These are phyloP conservation scores for Mycena capillaripes DNA, from an alignment of 768 basidiomycete species.

Conservation along the genomic window DNA sequence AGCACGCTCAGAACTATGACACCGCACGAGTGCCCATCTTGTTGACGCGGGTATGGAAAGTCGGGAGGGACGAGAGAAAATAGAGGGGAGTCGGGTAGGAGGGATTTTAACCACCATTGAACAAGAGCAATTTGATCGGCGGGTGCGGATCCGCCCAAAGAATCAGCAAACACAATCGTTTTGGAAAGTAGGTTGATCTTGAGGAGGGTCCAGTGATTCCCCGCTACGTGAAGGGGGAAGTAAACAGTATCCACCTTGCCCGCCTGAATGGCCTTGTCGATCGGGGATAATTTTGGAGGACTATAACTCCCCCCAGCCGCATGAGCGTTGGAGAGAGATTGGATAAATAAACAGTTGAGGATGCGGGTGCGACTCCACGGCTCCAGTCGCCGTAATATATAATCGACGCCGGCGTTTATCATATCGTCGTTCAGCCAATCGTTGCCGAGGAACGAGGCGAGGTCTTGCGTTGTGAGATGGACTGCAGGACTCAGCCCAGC, in stretches of 20 bases:
- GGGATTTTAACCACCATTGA: constrained; percentile 1
- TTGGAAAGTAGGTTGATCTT: not conserved
- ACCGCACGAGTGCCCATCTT: constrained; percentile 3
- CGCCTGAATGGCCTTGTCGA: not conserved
- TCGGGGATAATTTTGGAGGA: not conserved
- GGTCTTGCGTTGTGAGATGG: constrained; percentile 8
- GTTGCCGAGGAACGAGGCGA: not conserved
- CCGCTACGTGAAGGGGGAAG: not conserved
- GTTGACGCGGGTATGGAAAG: not conserved
- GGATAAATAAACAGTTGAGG: constrained; percentile 8
- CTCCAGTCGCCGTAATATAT: not conserved
- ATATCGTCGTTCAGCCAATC: constrained; percentile 13
- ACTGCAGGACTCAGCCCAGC: not conserved
- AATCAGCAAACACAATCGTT: constrained; percentile 1
- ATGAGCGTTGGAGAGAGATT: not conserved
- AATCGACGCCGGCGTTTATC: constrained; percentile 15
- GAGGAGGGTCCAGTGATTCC: constrained; percentile 16
- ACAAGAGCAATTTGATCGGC: not conserved
- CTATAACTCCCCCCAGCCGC: not conserved
- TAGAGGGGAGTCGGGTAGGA: not conserved
- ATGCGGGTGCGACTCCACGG: constrained; percentile 5
- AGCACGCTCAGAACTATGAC: constrained; percentile 8
- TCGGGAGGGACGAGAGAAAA: not conserved
- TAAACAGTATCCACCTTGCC: not conserved
- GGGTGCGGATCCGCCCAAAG: not conserved